Base-by-base conservation (phyloP, 1,284 basidiomycete species). In the Ustilago nuda region DNA sequence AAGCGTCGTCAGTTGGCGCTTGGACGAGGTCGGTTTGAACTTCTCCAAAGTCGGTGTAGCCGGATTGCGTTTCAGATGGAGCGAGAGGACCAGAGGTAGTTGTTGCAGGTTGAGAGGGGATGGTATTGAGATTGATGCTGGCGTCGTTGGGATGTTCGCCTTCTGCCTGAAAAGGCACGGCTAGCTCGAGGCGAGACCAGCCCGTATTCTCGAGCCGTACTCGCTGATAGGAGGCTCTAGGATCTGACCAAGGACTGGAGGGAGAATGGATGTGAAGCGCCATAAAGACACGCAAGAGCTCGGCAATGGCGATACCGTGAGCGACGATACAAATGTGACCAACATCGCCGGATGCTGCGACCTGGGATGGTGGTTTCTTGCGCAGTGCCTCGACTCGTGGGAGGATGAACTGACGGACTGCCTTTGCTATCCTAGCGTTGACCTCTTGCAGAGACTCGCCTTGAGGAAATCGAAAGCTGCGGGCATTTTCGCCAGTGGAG, bases 361-460 rank as follows among this genome's bases (percentile, higher is more conserved):
- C 53, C 17, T 35, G 65, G 19, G 61, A 50, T 36, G 72, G 66
- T 8, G 68, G 61, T 37, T 58, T 68, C 62, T 56, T 64, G 30
- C 64, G 70, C 45, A 77, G 72, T 51, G 59, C 72, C 56, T 76
- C 71, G 41, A 93, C 84, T 66, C 91, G 89, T 0, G 91, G 90
- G 75, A 92, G 82, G 32, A 94, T 85, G 27, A 91, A 86, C 9
- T 91, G 72, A 87, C 27, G 89, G 27, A 93, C 87, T n/a, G 89
- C 89, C 53, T 87, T 85, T 50, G 89, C 87, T 0, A 92, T 92
- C 17, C 93, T 89, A 17, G 60, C 79, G 17, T 88, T 89, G 46
- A 94, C 87, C 75, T 94, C 93, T 48, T 92, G 87, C 66, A 90
- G 82, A 68, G 91, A 91, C 86, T 94, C 93, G 35, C 92, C 93